Base-by-base conservation (phyloP, 2,329 filamentous ascomycete genomes). In the Ophiosphaerella narmari region DNA sequence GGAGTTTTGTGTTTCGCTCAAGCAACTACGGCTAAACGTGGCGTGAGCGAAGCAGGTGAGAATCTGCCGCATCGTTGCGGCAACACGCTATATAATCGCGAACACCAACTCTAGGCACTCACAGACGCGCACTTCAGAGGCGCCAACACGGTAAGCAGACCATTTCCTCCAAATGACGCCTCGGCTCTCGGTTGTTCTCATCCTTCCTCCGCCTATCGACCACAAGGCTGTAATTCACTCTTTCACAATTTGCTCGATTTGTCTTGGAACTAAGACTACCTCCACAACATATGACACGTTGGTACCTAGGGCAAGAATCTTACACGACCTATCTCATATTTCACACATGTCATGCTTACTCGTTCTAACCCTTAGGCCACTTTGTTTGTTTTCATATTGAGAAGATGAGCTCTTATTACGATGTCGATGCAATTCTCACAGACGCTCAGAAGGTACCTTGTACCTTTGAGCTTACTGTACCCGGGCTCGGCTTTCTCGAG, bases 381-480 rank as follows among this genome's bases (percentile, higher is more conserved):
- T n/a, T 44, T 24, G 14, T 16, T 39, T 16, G 11, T 24, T 18
- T 12, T 4, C 18, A 37, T 8, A 12, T 21, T 31, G 21, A 26
- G 39, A 56, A 13, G 13, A 79, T 78, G 76, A 63, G 61, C 36
- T 89, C 88, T 33, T 95, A 95, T 79, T 95, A 94, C 79, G 87
- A 91, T 71, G 84, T 93, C 50, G 87, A 92, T 64, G 82, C 88
- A 54, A 94, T 95, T 76, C 82, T 94, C 38, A 94, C 90, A 8
- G 90, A 94, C 72, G 86, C 89, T 42, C 90, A 96, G 86, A 97
- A 97, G 89, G 85, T 97, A 29, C 93, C 94, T 35, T 96, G 92
- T 78, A 95, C 89, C 43, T 97, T 97, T 76, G 89, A 96, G 68
- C 84, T 97, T 67, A 89, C 93, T 52, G 87, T 96, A 29, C 88